Evolutionary conservation across 257 asterid genomes (phyloP).

Genomic region (Solanum clarkiae): DNA sequence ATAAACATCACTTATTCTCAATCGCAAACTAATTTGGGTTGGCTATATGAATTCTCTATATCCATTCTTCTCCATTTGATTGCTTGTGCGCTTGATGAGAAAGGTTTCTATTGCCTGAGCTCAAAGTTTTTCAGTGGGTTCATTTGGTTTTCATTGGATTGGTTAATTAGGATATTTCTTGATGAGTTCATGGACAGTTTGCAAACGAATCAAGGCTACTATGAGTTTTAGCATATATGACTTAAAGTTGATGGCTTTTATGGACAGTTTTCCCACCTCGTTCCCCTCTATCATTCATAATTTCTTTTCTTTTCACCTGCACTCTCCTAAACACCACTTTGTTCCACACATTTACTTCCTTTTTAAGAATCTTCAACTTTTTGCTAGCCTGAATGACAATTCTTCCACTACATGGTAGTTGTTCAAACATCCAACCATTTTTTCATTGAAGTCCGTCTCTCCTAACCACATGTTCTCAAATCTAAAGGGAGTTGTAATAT

Average conservation of each 20-base stretch:
- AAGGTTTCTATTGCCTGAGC: background rate
- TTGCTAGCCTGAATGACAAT: background rate
- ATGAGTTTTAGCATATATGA: background rate
- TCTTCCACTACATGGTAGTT: background rate
- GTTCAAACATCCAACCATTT: background rate
- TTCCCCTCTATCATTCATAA: background rate
- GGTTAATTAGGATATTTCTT: background rate
- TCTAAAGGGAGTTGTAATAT: background rate
- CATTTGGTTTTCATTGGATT: background rate
- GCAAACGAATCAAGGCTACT: background rate
- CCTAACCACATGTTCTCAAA: background rate
- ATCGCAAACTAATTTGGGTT: background rate
- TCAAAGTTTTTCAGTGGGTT: background rate
- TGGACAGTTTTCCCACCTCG: background rate
- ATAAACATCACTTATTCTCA: background rate
- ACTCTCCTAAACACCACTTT: background rate
- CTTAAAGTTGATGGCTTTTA: background rate
- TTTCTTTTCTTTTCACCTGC: background rate
- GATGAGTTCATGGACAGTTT: background rate
- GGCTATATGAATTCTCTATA: background rate
- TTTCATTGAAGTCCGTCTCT: background rate
- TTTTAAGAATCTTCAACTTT: background rate
- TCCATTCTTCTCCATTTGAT: background rate
- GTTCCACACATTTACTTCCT: background rate
- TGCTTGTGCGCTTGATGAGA: background rate